These are phyloP conservation scores for Phyllosticta paracitricarpa DNA, from an alignment of 2,329 filamentous ascomycete species.

Conservation along the genomic window DNA sequence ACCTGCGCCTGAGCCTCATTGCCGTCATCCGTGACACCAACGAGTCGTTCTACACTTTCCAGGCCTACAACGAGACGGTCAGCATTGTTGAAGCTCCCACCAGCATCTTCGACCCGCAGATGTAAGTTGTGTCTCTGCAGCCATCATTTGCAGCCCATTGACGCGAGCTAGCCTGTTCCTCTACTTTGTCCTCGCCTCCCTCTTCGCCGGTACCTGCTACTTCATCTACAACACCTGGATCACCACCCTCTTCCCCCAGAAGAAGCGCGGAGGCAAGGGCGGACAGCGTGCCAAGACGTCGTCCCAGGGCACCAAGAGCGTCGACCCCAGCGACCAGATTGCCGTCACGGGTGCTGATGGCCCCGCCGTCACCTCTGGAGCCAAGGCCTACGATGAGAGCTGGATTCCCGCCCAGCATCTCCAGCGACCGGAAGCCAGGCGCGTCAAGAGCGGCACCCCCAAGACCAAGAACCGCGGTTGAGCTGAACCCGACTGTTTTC, in stretches of 20 bases:
- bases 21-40: constrained; percentile 61
- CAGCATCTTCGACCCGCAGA: constrained; percentile 88
- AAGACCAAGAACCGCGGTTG: constrained; percentile 22
- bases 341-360: constrained; percentile 61
- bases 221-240: constrained; percentile 99
- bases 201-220: constrained; percentile 73
- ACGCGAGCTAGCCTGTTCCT: constrained; percentile 70
- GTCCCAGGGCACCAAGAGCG: constrained; percentile 50
- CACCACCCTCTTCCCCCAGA: constrained; percentile 87
- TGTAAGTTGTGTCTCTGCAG: constrained; percentile 49
- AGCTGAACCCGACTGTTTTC: neutral
- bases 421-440: constrained; percentile 65
- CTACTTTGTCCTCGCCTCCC: constrained; percentile 76
- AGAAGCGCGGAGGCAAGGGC: constrained; percentile 47
- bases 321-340: constrained; percentile 48
- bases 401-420: constrained; percentile 91
- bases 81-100: constrained; percentile 82
- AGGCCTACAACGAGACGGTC: constrained; percentile 72
- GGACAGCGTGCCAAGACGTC: constrained; percentile 56
- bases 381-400: constrained; percentile 76
- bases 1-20: constrained; percentile 67
- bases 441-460: constrained; percentile 42
- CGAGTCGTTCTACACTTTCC: constrained; percentile 63
- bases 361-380: constrained; percentile 56
- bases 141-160: neutral